Conservation (phyloP, 2,329 filamentous ascomycete genomes). For the Rachicladosporium sp. region DNA sequence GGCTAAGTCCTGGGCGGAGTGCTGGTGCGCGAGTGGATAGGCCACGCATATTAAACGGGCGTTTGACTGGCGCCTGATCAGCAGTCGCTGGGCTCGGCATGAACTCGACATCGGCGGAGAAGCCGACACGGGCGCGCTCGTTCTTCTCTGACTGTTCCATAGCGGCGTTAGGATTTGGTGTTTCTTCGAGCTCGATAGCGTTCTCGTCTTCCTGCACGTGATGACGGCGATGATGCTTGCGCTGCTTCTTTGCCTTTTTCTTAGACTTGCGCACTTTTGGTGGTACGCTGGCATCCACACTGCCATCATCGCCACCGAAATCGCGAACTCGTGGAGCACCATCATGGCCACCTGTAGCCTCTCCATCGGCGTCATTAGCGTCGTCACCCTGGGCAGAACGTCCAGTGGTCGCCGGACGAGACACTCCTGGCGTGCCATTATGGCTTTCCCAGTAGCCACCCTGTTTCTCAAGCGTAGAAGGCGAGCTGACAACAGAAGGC, state of each 20-base stretch:
- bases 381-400: constrained; percentile 43
- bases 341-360: constrained; percentile 19
- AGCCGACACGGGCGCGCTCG: constrained; percentile 23
- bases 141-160: constrained; percentile 1
- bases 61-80: constrained; percentile 9
- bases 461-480: constrained; percentile 29
- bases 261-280: constrained; percentile 23
- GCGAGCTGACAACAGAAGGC: constrained; percentile 33
- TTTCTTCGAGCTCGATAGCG: constrained; percentile 2
- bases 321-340: constrained; percentile 32
- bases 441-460: constrained; percentile 26
- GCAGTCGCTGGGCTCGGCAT: constrained; percentile 9
- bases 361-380: constrained; percentile 40
- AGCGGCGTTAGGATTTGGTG: constrained; percentile 9
- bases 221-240: constrained; percentile 29
- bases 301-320: constrained; percentile 28
- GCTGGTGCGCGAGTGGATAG: constrained; percentile 35
- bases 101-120: constrained; percentile 25
- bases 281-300: constrained; percentile 18
- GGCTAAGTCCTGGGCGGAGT: constrained; percentile 49
- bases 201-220: constrained; percentile 20
- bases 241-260: constrained; percentile 28
- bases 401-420: constrained; percentile 28
- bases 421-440: constrained; percentile 21
- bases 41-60: constrained; percentile 22